Conservation (phyloP, 2,329 filamentous ascomycete species). For the Juglanconis juglandina region DNA sequence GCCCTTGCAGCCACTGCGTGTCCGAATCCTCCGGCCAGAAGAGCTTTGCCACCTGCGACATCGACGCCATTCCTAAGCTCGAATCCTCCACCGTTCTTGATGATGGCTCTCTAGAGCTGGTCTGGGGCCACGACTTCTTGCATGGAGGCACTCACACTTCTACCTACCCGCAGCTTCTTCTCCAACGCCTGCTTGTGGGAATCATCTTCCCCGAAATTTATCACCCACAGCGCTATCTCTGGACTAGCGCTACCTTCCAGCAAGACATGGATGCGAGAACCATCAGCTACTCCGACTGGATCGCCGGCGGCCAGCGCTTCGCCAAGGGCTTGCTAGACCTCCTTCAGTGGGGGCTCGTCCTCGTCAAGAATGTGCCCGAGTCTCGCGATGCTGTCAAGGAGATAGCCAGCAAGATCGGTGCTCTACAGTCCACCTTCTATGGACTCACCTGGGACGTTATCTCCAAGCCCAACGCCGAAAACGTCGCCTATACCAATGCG, state of each 20-base stretch:
- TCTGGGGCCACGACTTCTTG: conserved; percentile 53
- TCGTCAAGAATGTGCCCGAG: conserved; percentile 71
- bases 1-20: conserved; percentile 50
- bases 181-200: conserved; percentile 22
- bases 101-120: conserved; percentile 49
- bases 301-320: conserved; percentile 56
- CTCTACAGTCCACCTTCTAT: conserved; percentile 84
- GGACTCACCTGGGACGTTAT: conserved; percentile 87
- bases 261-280: conserved; percentile 44
- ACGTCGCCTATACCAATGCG: conserved; percentile 83
- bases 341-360: conserved; percentile 66
- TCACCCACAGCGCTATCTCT: conserved; percentile 33
- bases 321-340: conserved; percentile 61
- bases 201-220: conserved; percentile 33
- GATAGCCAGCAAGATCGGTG: conserved; percentile 71
- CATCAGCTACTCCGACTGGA: conserved; percentile 69
- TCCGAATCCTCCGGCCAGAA: conserved; percentile 60
- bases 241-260: conserved; percentile 38
- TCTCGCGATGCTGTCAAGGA: conserved; percentile 61
- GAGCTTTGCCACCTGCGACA: conserved; percentile 43
- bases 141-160: conserved; percentile 30
- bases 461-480: conserved; percentile 77
- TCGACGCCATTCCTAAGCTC: conserved; percentile 34
- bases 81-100: conserved; percentile 27
- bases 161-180: conserved; percentile 28